Base-by-base conservation (phyloP, 352 stramenopile genomes). In the Pythium sukuiense region DNA sequence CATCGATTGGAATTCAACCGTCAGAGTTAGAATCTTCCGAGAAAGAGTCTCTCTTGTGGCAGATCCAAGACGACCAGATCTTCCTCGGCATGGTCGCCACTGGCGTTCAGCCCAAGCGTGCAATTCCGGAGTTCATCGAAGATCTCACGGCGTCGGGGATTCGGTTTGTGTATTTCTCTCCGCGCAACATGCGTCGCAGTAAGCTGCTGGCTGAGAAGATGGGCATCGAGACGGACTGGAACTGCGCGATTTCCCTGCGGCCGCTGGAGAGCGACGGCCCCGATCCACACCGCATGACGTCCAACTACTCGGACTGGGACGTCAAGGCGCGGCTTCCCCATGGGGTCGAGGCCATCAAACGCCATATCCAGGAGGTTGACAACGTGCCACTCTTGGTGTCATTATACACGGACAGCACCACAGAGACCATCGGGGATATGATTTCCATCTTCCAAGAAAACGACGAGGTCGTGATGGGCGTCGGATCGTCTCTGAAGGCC, bases 201-300 rank as follows among this genome's bases (percentile, higher is more conserved):
- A 99, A 99, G 74, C 85, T 99, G 39, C 73, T 99, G 20, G 97
- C 96, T 0, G 93, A 98, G 71, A 98, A 99, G 73, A 99, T 99
- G 96, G 97, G 97, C 49, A 99, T 99, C 33, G 97, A 99, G 71
- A 98, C 98, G 4, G 96, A 98, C 43, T 99, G 97, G 97, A 99
- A 99, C 76, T 99, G 96, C 64, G 97, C 97, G 1, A 99, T 99
- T 61, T 99, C 95, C 13, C 76, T 99, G 35, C 85, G 96, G 6
- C 79, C 95, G 14, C 78, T 99, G 27, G 88, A 98, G 30, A 90
- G 87, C 43, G 94, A 97, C 33, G 87, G 85, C 0, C 92, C 92
- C 2, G 96, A 99, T 70, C 85, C 90, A 3, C 93, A 98, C 79
- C 82, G 97, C 39, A 99, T 99, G 96, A 98, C 90, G 18, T 98